Conservation (phyloP, 257 asterid species). For the Salvia rosmarinus region DNA sequence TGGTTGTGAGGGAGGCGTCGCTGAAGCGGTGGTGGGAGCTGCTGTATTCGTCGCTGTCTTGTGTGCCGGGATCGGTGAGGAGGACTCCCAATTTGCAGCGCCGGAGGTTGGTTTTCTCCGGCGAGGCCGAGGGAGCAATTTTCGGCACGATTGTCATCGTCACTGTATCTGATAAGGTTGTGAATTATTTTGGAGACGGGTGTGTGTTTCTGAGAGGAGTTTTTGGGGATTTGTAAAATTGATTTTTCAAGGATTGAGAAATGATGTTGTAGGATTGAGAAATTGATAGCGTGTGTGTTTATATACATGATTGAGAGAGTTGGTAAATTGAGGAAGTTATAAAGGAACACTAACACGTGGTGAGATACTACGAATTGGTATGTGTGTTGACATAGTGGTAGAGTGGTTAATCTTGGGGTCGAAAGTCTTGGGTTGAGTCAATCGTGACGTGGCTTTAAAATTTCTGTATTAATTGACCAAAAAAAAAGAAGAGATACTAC, state of each 20-base stretch:
- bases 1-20: slow-evolving; percentile 39
- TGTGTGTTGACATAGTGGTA: too few species aligned
- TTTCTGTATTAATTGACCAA: too few species aligned
- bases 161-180: too few species aligned
- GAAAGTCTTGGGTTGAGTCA: too few species aligned
- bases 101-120: slow-evolving; percentile 40
- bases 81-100: slow-evolving; percentile 55
- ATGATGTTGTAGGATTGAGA: slow-evolving; percentile 1
- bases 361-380: too few species aligned
- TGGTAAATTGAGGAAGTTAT: slow-evolving; percentile 38
- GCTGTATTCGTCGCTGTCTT: slow-evolving; percentile 30
- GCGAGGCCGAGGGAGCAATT: slow-evolving; percentile 24
- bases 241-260: slow-evolving; percentile 12
- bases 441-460: too few species aligned
- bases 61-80: slow-evolving; percentile 43
- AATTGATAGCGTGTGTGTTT: slow-evolving; percentile 36
- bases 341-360: slow-evolving; percentile 71
- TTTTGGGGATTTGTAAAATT: background rate
- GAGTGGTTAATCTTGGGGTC: too few species aligned
- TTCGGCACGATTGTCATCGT: slow-evolving; percentile 41
- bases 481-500: too few species aligned
- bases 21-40: slow-evolving; percentile 37
- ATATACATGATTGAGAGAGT: background rate
- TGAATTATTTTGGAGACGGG: slow-evolving; percentile 8
- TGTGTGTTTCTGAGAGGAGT: background rate